Evolutionary conservation across 2,329 filamentous ascomycete genomes (phyloP).

Genomic region (Colletotrichum euphorbiae): DNA sequence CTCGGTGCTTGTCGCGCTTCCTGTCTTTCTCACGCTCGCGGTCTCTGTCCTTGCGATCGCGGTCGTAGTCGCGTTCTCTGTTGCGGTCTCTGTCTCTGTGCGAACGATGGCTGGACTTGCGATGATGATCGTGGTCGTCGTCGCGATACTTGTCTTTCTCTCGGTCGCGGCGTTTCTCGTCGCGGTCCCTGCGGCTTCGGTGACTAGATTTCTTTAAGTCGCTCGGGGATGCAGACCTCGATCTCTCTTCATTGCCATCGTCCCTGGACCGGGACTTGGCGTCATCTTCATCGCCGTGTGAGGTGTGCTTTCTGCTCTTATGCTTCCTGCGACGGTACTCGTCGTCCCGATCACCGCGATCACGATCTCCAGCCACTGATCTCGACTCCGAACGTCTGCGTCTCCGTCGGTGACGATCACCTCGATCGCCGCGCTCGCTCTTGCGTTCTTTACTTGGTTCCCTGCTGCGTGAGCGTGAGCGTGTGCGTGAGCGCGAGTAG

Average conservation of each 20-base stretch:
- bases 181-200: slow-evolving; percentile 70
- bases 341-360: slow-evolving; percentile 58
- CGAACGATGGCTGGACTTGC: slow-evolving; percentile 55
- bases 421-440: slow-evolving; percentile 54
- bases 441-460: slow-evolving; percentile 58
- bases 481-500: slow-evolving; percentile 51
- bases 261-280: slow-evolving; percentile 48
- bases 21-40: slow-evolving; percentile 48
- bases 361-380: slow-evolving; percentile 52
- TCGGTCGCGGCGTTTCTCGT: slow-evolving; percentile 56
- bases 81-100: slow-evolving; percentile 58
- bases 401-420: slow-evolving; percentile 55
- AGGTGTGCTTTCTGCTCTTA: slow-evolving; percentile 54
- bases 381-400: slow-evolving; percentile 66
- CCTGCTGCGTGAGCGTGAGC: slow-evolving; percentile 50
- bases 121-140: slow-evolving; percentile 58
- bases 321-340: slow-evolving; percentile 64
- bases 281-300: slow-evolving; percentile 61
- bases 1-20: slow-evolving; percentile 54
- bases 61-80: slow-evolving; percentile 50
- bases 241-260: slow-evolving; percentile 63
- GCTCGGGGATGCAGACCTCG: slow-evolving; percentile 74
- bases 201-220: slow-evolving; percentile 67
- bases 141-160: slow-evolving; percentile 59
- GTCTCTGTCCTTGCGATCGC: slow-evolving; percentile 54